These are phyloP conservation scores for Pseudopyricularia cyperi DNA, from an alignment of 2,329 filamentous ascomycete genomes.

Conservation along the genomic window DNA sequence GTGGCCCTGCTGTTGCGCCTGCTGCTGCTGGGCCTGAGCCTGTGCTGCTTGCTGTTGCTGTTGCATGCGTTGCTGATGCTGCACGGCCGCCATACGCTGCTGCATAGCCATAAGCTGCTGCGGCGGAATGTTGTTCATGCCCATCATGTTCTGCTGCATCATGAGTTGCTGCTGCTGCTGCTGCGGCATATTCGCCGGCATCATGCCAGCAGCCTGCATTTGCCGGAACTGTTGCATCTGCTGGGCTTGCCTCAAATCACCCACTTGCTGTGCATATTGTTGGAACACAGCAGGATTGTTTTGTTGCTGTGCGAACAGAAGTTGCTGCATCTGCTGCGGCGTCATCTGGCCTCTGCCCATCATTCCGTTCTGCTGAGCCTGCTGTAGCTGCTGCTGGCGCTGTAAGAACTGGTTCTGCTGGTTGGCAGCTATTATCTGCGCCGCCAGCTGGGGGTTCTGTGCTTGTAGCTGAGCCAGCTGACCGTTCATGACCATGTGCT, in stretches of 20 bases:
- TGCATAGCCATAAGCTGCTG: constrained; percentile 11
- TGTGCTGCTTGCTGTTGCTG: constrained; percentile 15
- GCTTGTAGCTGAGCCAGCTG: constrained; percentile 21
- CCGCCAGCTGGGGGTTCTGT: constrained; percentile 21
- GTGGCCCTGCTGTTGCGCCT: constrained; percentile 18
- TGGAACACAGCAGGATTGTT: constrained; percentile 11
- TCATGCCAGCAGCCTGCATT: constrained; percentile 18
- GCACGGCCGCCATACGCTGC: constrained; percentile 14
- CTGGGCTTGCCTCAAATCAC: constrained; percentile 22
- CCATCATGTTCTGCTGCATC: constrained; percentile 21
- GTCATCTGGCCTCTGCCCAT: constrained; percentile 13
- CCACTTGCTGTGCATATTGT: constrained; percentile 29
- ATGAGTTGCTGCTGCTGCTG: constrained; percentile 24
- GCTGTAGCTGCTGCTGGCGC: constrained; percentile 24
- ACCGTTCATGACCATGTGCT: constrained; percentile 42
- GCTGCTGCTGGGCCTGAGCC: constrained; percentile 11
- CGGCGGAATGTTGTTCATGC: constrained; percentile 17
- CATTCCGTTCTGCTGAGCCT: constrained; percentile 18
- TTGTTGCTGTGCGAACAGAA: constrained; percentile 18
- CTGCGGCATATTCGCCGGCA: constrained; percentile 22
- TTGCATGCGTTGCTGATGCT: constrained; percentile 12
- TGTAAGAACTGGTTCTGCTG: constrained; percentile 20
- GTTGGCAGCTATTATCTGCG: constrained; percentile 33
- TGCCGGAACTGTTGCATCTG: constrained; percentile 17
- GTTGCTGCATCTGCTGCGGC: constrained; percentile 22